Conservation (phyloP, 2,329 filamentous ascomycete genomes). For the Curvularia hawaiiensis region DNA sequence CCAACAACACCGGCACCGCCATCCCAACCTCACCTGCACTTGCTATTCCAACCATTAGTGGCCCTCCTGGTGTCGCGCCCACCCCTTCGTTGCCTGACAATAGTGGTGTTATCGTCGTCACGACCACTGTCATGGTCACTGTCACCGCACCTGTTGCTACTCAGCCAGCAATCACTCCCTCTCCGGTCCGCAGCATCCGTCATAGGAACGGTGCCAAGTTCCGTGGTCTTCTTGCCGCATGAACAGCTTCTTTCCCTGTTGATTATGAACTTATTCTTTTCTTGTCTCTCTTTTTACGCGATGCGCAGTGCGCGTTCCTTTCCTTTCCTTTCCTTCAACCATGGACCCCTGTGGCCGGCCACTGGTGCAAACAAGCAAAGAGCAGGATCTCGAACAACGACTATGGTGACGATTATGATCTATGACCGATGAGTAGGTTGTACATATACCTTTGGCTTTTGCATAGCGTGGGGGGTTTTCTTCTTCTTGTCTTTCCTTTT, state of each 20-base stretch:
- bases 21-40: constrained; percentile 10
- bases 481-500: background rate
- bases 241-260: background rate
- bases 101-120: constrained; percentile 29
- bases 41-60: constrained; percentile 25
- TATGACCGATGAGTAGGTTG: background rate
- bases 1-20: constrained; percentile 1
- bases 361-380: constrained; percentile 4
- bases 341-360: constrained; percentile 13
- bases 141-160: constrained; percentile 10
- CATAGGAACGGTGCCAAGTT: constrained; percentile 34
- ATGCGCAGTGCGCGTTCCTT: background rate
- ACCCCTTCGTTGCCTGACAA: constrained; percentile 10
- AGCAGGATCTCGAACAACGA: constrained; percentile 1
- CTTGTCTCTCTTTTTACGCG: constrained; percentile 3
- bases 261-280: background rate
- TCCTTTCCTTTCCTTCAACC: background rate
- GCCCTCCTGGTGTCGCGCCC: constrained; percentile 20
- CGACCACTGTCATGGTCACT: constrained; percentile 34
- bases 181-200: constrained; percentile 10
- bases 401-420: constrained; percentile 1
- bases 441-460: background rate
- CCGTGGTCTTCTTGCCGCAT: constrained; percentile 19
- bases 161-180: constrained; percentile 4
- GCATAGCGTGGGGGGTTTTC: constrained; percentile 5